A percentile compares a stretch with the other conserved stretches of the same genome.
Conservation (phyloP, 768 basidiomycete species). For the Crassisporium funariophilum region DNA sequence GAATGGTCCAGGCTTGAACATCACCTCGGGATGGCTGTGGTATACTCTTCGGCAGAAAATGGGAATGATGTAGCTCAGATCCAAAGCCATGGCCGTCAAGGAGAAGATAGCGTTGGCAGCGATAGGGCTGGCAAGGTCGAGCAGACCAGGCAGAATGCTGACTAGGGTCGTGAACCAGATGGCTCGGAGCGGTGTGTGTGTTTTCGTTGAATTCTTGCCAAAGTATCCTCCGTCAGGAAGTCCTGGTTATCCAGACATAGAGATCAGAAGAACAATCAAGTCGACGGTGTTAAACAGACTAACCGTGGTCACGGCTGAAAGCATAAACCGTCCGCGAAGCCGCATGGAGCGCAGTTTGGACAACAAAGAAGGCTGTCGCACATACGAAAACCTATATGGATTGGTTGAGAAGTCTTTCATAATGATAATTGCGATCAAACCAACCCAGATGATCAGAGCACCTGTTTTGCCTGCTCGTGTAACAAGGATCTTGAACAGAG, state of each 20-base stretch:
- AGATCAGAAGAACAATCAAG: not conserved
- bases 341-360: slow-evolving; percentile 80
- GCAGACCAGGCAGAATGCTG: slow-evolving; percentile 68
- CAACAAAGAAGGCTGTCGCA: slow-evolving; percentile 85
- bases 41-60: slow-evolving; percentile 73
- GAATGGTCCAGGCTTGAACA: slow-evolving; percentile 85
- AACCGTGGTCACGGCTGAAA: slow-evolving; percentile 81
- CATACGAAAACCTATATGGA: slow-evolving; percentile 66
- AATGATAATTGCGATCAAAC: not conserved
- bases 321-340: slow-evolving; percentile 82
- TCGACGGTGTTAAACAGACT: no score
- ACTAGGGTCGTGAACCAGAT: slow-evolving; percentile 74
- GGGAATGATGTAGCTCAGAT: slow-evolving; percentile 81
- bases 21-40: slow-evolving; percentile 75
- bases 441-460: slow-evolving; percentile 77
- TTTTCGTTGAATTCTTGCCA: slow-evolving; percentile 60
- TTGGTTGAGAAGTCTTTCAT: not conserved
- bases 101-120: slow-evolving; percentile 84
- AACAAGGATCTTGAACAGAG: slow-evolving; percentile 63
- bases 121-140: slow-evolving; percentile 75
- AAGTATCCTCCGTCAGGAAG: slow-evolving; percentile 82
- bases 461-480: slow-evolving; percentile 76
- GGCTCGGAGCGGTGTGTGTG: slow-evolving; percentile 75
- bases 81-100: slow-evolving; percentile 76
- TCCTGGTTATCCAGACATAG: slow-evolving; percentile 34